Evolutionary conservation across 257 asterid species (phyloP), one percentile per base, ranked within the genome.

Genomic region (Solanum etuberosum): DNA sequence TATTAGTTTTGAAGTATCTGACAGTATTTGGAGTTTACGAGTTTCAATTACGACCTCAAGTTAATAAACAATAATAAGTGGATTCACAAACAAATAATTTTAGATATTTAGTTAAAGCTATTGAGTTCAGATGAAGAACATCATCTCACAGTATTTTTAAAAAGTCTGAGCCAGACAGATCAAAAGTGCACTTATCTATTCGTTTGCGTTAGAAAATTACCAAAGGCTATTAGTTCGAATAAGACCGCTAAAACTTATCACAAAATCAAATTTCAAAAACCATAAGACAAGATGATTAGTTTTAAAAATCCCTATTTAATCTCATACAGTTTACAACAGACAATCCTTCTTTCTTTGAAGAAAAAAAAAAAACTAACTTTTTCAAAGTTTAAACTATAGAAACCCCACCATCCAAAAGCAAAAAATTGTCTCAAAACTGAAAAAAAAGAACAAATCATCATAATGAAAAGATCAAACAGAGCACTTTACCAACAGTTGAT

Each of bases 401-500:
- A 80, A 80, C 84, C 84, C 84, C 84, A 80, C 68, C 48, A 80
- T 6, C 16, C 10, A 78, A 80, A 48, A 80, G 85, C 68, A 80
- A 76, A 80, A 63, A 80, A 29, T 48, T 80, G 63, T 77, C 38
- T 9, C 27, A 15, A 42, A 15, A 27, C 27, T 42, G 63, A 3
- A 78, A 72, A 78, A 72, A 71, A 77, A 42, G 38, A 18, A 43
- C 5, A 43, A 27, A 80, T 88, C 89, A 85, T 90, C 86, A 91
- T 84, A 82, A 78, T 85, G 91, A 89, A 40, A 51, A 65, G 89
- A 86, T 40, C 86, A 90, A 89, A 82, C 18, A 71, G 80, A 27
- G 86, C 88, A 74, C 83, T 90, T 83, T 72, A 86, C 72, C 87
- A 89, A 70, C 77, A 90, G 88, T 87, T 54, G 18, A 67, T 72